phyloP scores from a whole-genome alignment of 345 rosid species.

The Toxicodendron radicans region DNA sequence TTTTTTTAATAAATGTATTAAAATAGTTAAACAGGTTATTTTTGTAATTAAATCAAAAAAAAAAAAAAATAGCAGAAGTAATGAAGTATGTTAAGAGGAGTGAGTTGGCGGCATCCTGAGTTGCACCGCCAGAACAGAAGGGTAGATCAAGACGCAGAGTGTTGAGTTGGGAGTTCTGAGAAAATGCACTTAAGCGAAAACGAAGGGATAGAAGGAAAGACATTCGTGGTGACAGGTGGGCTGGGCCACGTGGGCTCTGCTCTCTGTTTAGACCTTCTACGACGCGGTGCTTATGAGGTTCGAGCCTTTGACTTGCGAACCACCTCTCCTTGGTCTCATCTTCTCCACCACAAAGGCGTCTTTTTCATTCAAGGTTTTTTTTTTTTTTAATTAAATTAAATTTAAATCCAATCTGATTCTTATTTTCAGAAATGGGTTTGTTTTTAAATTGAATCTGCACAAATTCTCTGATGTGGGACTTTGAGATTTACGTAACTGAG shows the following conservation, averaged over 20 bases:
- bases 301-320: slow-evolving; percentile 70
- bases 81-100: too few species aligned
- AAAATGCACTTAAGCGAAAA: slow-evolving; percentile 88
- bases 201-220: slow-evolving; percentile 79
- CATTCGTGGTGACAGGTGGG: slow-evolving; percentile 83
- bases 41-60: too few species aligned
- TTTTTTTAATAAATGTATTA: too few species aligned
- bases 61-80: too few species aligned
- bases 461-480: background rate
- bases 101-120: background rate
- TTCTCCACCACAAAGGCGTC: slow-evolving; percentile 55
- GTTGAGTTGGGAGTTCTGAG: background rate
- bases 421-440: background rate
- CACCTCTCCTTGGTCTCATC: slow-evolving; percentile 67
- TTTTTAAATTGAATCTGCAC: background rate
- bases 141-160: too few species aligned
- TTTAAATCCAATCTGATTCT: background rate
- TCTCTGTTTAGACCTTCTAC: slow-evolving; percentile 74
- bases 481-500: background rate
- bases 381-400: background rate
- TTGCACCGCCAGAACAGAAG: background rate
- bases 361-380: slow-evolving; percentile 63
- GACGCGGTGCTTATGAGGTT: slow-evolving; percentile 85
- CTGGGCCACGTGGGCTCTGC: slow-evolving; percentile 85
- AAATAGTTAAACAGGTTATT: too few species aligned